Evolutionary conservation across 176 grass and related monocot species (phyloP).

Genomic region (Musa beccarii): DNA sequence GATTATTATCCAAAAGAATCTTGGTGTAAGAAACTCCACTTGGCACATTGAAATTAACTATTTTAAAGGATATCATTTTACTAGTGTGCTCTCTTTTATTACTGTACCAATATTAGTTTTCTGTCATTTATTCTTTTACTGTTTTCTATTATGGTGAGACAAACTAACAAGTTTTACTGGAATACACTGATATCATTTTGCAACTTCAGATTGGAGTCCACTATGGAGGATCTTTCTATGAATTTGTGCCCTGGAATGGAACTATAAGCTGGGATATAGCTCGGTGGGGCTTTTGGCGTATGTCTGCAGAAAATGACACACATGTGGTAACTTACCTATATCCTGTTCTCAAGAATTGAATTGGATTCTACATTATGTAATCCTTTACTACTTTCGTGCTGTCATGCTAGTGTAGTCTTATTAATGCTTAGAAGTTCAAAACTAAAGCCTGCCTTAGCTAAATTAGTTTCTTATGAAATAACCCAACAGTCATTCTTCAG

Average conservation of each 20-base stretch:
- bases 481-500: too few relatives aligned
- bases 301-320: constrained; percentile 69
- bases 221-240: constrained; percentile 64
- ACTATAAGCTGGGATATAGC: constrained; percentile 73
- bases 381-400: neutral
- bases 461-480: neutral
- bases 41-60: too few relatives aligned
- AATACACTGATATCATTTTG: constrained; percentile 3
- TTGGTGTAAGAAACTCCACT: too few relatives aligned
- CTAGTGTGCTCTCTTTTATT: too few relatives aligned
- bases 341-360: neutral
- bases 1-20: too few relatives aligned
- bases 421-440: neutral
- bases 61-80: neutral
- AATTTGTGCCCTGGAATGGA: constrained; percentile 94
- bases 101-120: too few relatives aligned
- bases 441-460: neutral
- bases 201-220: constrained; percentile 83
- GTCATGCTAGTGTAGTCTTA: constrained; percentile 1
- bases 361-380: neutral
- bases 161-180: neutral
- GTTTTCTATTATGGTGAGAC: too few relatives aligned
- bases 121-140: too few relatives aligned
- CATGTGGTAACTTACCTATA: constrained; percentile 47
- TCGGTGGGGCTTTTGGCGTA: constrained; percentile 69